Evolutionary conservation across 805 yeast species (phyloP).

Genomic region (Candida insectorum): DNA sequence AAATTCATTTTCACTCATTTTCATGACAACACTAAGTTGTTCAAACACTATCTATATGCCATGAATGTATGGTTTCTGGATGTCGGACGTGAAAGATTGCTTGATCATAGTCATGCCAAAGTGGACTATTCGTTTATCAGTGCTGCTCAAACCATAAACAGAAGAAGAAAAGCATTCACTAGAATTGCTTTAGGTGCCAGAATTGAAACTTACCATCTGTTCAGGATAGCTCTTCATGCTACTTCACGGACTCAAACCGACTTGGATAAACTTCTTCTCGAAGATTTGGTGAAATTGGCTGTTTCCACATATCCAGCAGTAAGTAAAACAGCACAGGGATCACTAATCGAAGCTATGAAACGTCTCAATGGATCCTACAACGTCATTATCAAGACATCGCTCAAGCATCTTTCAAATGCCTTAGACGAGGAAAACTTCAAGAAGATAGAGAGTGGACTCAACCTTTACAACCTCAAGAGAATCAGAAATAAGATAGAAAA

Average conservation of each 20-base stretch:
- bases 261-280: constrained; percentile 58
- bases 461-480: constrained; percentile 53
- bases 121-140: constrained; percentile 56
- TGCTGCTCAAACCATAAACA: constrained; percentile 59
- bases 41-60: constrained; percentile 60
- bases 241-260: constrained; percentile 69
- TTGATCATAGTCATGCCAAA: constrained; percentile 53
- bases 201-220: constrained; percentile 68
- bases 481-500: constrained; percentile 55
- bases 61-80: constrained; percentile 77
- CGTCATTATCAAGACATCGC: constrained; percentile 46
- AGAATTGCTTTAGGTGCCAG: constrained; percentile 76
- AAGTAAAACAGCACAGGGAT: constrained; percentile 65
- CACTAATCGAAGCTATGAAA: constrained; percentile 65
- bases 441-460: constrained; percentile 64
- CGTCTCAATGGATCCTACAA: constrained; percentile 66
- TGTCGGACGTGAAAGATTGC: constrained; percentile 68
- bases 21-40: constrained; percentile 62
- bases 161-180: constrained; percentile 67
- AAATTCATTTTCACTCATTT: constrained; percentile 44
- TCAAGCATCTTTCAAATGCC: constrained; percentile 49
- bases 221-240: constrained; percentile 67
- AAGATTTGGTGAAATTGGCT: constrained; percentile 61
- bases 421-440: constrained; percentile 44
- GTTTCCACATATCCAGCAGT: constrained; percentile 69